Conservation (phyloP, 345 rosid species). For the Conringia planisiliqua region DNA sequence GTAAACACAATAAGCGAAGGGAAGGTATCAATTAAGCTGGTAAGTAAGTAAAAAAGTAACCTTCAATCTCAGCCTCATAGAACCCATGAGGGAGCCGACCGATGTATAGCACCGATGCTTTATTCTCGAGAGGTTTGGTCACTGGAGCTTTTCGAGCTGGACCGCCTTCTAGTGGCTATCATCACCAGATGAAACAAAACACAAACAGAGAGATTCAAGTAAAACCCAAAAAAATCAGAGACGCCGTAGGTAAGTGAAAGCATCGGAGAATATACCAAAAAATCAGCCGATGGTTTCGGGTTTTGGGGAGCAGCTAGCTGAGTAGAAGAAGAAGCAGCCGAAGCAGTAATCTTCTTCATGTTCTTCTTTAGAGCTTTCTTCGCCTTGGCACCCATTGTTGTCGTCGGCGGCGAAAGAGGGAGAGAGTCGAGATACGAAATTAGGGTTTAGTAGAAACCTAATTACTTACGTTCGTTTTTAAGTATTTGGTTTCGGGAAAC, state of each 20-base stretch:
- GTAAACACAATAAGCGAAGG: background rate
- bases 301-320: slow-evolving; percentile 25
- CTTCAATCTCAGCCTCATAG: slow-evolving; percentile 85
- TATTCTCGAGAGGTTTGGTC: slow-evolving; percentile 34
- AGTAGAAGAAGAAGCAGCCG: slow-evolving; percentile 27
- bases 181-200: background rate
- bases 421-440: background rate
- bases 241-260: background rate
- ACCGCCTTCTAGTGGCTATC: slow-evolving; percentile 80
- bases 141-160: slow-evolving; percentile 51
- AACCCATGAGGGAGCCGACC: slow-evolving; percentile 95
- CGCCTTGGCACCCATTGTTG: slow-evolving; percentile 62
- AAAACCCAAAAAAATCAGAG: background rate
- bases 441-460: slow-evolving; percentile 25
- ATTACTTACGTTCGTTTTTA: background rate
- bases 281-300: slow-evolving; percentile 51
- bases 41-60: slow-evolving; percentile 24
- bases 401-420: slow-evolving; percentile 1
- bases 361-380: slow-evolving; percentile 66
- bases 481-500: background rate
- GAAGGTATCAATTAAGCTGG: background rate
- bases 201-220: background rate
- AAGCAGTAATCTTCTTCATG: slow-evolving; percentile 45
- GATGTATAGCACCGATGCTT: slow-evolving; percentile 65
- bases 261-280: slow-evolving; percentile 50